Evolutionary conservation across 371 early-diverging fungal genomes (phyloP).

Genomic region (Mortierella sp.): DNA sequence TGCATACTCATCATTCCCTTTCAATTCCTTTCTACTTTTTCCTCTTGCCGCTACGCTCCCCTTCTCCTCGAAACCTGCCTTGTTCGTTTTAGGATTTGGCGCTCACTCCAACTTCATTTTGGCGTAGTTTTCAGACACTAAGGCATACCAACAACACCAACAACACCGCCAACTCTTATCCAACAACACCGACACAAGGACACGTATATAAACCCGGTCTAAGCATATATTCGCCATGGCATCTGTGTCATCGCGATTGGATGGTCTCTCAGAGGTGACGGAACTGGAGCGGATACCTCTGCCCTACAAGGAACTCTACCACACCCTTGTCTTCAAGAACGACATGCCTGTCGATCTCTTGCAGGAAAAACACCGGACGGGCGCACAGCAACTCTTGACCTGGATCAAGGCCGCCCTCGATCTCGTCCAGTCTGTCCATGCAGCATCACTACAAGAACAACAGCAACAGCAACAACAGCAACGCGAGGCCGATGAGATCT

Average conservation of each 20-base stretch:
- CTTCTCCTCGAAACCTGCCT: conserved; percentile 14
- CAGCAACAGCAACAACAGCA: conserved; percentile 16
- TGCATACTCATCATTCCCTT: conserved; percentile 15
- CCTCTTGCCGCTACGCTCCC: conserved; percentile 13
- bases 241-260: conserved; percentile 29
- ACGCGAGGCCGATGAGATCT: conserved; percentile 25
- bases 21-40: conserved; percentile 21
- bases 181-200: conserved; percentile 18
- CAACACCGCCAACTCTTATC: neutral
- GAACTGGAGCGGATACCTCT: conserved; percentile 52
- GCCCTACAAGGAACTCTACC: conserved; percentile 55
- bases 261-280: conserved; percentile 51
- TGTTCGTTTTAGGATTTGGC: conserved; percentile 20
- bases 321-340: conserved; percentile 51
- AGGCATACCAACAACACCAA: neutral
- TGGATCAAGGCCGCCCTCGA: conserved; percentile 48
- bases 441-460: conserved; percentile 17
- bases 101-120: conserved; percentile 7
- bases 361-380: conserved; percentile 35
- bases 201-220: neutral
- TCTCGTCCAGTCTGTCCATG: conserved; percentile 24
- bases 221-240: conserved; percentile 29
- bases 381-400: conserved; percentile 42
- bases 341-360: conserved; percentile 54
- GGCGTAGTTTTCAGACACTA: neutral